Percentiles rank a stretch among this genome's conserved stretches.
Evolutionary conservation across 345 rosid genomes (phyloP).

Genomic region (Moringa oleifera): DNA sequence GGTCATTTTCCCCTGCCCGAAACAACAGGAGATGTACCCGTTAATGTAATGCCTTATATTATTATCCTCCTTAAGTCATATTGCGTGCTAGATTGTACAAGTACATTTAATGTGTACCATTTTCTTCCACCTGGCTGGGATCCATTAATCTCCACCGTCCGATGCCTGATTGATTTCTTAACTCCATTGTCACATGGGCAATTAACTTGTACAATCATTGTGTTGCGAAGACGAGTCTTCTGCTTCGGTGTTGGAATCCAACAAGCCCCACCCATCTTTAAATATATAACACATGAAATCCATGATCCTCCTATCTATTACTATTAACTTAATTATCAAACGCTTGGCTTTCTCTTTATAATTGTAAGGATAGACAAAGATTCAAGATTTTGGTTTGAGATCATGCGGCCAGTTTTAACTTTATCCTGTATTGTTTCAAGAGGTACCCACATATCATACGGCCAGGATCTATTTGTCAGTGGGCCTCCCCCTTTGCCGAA

Average conservation of each 20-base stretch:
- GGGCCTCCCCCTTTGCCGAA: no score
- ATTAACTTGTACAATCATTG: conserved; percentile 20
- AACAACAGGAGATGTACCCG: conserved; percentile 15
- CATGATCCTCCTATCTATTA: background rate
- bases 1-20: background rate
- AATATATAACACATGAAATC: no score
- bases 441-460: conserved; percentile 24
- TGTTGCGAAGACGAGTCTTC: conserved; percentile 20
- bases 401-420: conserved; percentile 19
- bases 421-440: conserved; percentile 15
- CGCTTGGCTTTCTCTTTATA: no score
- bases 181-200: conserved; percentile 28
- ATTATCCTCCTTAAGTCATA: no score
- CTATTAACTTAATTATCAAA: background rate
- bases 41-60: background rate
- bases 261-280: no score
- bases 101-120: conserved; percentile 30
- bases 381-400: conserved; percentile 19
- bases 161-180: conserved; percentile 20
- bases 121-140: background rate
- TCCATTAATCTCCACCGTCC: conserved; percentile 12
- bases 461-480: conserved; percentile 40
- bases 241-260: no score
- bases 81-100: background rate
- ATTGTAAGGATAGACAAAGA: background rate